Base-by-base conservation (phyloP, 2,329 filamentous ascomycete genomes). In the Teratosphaeria zuluensis region DNA sequence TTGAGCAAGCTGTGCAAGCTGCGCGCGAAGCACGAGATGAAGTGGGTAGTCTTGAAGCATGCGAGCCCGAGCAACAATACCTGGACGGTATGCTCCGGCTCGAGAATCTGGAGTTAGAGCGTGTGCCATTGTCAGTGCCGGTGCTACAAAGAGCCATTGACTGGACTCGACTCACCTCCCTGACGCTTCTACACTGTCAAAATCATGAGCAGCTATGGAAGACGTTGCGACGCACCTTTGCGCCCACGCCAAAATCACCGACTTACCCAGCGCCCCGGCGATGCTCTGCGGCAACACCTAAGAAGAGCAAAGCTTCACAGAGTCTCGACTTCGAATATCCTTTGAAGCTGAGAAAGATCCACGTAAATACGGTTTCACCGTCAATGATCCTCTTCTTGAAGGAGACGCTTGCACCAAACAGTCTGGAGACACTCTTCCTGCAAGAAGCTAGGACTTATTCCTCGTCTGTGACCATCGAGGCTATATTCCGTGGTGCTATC, bases 161-260 rank as follows among this genome's bases (percentile, higher is more conserved):
- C 72, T 94, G 88, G 88, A 83, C 84, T 1, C 77, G 80, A 9
- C 72, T 94, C 56, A 88, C 84, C 2, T 87, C 78, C 16, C 73
- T 94, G 55, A 92, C 90, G 0, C 80, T 94, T 21, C 80, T 94
- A 53, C 80, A 86, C 61, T 94, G 89, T 68, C 77, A 80, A 35
- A 83, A 88, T 56, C 85, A 90, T 67, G 88, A 92, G 60, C 80
- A 82, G 58, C 77, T 94, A 1, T 94, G 89, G 89, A 86, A 85
- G 66, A 81, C 84, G 56, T 77, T 94, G 14, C 83, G 84, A 55
- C 80, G 82, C 59, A 82, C 70, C 21, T 77, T 75, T 59, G 73
- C 75, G 7, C 77, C 77, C 8, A 64, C 59, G 24, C 67, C 68
- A 4, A 68, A 65, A 57, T 71, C 69, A 24, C 70, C 70, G 6